phyloP scores from a whole-genome alignment of 495 filamentous ascomycete genomes.

The Aspergillus carlsbadensis region DNA sequence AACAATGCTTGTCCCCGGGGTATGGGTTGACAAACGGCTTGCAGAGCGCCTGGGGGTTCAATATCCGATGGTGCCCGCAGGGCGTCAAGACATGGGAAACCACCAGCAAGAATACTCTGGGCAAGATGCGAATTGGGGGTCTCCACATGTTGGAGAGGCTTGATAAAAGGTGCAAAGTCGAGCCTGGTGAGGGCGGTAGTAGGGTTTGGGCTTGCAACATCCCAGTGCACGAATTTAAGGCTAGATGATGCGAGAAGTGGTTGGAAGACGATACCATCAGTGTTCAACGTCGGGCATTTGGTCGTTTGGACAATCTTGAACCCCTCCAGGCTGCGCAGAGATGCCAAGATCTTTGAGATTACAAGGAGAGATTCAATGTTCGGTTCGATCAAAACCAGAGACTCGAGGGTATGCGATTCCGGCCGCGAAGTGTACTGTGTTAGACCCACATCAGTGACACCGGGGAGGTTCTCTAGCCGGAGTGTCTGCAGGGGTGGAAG shows the following conservation, averaged over 20 bases:
- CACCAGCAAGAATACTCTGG: constrained; percentile 62
- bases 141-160: constrained; percentile 34
- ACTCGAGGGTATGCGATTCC: constrained; percentile 54
- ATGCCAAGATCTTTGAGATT: constrained; percentile 73
- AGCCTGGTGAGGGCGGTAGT: constrained; percentile 40
- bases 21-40: constrained; percentile 65
- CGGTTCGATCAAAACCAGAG: constrained; percentile 64
- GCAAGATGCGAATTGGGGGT: constrained; percentile 71
- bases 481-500: constrained; percentile 73
- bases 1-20: constrained; percentile 46
- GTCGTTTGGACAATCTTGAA: constrained; percentile 71
- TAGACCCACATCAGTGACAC: constrained; percentile 75
- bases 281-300: constrained; percentile 56
- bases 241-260: constrained; percentile 68
- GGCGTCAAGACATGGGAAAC: constrained; percentile 67
- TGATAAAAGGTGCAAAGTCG: constrained; percentile 40
- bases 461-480: constrained; percentile 71
- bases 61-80: constrained; percentile 74
- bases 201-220: constrained; percentile 57
- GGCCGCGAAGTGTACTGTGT: constrained; percentile 64
- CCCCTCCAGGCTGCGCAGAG: constrained; percentile 57
- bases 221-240: constrained; percentile 77
- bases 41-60: constrained; percentile 63
- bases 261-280: constrained; percentile 59
- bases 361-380: constrained; percentile 64